Base-by-base conservation (phyloP, 805 yeast genomes). In the Hanseniaspora lachancei region DNA sequence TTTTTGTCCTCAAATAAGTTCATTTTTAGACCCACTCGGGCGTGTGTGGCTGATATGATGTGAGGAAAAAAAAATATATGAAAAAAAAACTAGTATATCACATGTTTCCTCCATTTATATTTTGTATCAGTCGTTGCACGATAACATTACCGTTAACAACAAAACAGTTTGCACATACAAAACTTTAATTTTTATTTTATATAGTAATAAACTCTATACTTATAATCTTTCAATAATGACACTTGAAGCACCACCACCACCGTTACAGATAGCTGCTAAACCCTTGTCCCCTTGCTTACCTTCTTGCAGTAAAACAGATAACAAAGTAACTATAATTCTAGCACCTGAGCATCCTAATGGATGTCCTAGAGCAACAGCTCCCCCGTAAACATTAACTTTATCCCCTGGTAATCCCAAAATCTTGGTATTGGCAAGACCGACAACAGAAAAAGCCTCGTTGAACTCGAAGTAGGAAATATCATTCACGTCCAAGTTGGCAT, bases 171-270 rank as follows among this genome's bases (percentile, higher is more conserved):
- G 29, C 29, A 27, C 29, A 27, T 27, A 27, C 29, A 27, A 27
- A 27, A 27, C 29, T 27, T 27, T 27, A 27, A 5, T 27, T 7
- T 27, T n/a, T 27, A 7, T 27, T 27, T 27, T 27, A 27, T 27
- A 27, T 27, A 27, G 29, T 27, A 27, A 27, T 27, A 9, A 3
- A 6, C 8, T 3, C 29, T n/a, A 16, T 32, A 2, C 32, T 58
- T 69, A 77, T 47, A 80, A 65, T 64, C 75, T 80, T 75, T 89
- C 96, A 64, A 93, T 79, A 59, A 93, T 87, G 64, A 93, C 75
- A 27, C 97, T 83, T 57, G 95, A 84, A 50, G 97, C 97, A 69
- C 98, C 99, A 69, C 99, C 99, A 66, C 99, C 99, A 76, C 99
- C 98, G 71, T 93, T 93, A 78, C 98, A 93, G 68, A 93, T 84